These are phyloP conservation scores for Cordyceps cateniannulata DNA, from an alignment of 2,329 filamentous ascomycete genomes.

Conservation along the genomic window DNA sequence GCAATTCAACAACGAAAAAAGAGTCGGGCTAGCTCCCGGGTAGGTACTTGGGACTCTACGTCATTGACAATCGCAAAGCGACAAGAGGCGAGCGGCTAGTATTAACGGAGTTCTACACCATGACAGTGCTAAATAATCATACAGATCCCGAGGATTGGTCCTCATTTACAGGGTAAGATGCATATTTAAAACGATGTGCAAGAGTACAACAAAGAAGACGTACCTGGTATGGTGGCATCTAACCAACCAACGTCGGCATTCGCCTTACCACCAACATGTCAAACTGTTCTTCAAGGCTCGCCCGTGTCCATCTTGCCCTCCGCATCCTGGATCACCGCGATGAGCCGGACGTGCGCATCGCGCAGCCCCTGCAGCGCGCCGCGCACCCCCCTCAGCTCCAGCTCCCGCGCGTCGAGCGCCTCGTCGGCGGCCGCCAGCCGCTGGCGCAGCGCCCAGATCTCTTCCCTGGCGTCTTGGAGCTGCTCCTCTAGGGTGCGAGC, in stretches of 20 bases:
- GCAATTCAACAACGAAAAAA: no score
- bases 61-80: no score
- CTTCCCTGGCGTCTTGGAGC: not conserved
- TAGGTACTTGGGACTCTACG: no score
- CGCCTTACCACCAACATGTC: no score
- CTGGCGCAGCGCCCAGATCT: not conserved
- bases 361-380: not conserved
- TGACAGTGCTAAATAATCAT: no score
- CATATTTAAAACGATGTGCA: no score
- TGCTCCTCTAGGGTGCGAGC: not conserved
- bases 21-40: not conserved
- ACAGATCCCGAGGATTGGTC: no score
- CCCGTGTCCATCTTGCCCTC: not conserved
- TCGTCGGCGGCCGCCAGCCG: not conserved
- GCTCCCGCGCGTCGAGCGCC: not conserved
- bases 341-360: not conserved
- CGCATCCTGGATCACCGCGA: not conserved
- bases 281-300: not conserved
- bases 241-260: no score
- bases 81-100: not conserved
- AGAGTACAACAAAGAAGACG: no score
- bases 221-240: no score
- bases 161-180: no score
- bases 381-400: not conserved
- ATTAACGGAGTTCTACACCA: no score